Base-by-base conservation (phyloP, 768 basidiomycete genomes). In the Sistotremastrum niveocremeum region DNA sequence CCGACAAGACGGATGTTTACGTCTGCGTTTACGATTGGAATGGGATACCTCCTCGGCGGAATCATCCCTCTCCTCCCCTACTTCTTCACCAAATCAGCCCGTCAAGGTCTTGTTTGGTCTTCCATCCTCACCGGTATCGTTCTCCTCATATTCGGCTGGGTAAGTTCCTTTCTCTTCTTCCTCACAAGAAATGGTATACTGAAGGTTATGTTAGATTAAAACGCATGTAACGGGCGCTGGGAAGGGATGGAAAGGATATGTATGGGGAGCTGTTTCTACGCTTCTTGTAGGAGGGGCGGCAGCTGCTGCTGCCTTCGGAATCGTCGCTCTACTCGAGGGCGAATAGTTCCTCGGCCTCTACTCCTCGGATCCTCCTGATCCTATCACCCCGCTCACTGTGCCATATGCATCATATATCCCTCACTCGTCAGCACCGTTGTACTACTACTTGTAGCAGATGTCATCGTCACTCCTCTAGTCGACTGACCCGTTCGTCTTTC, bases 21-120 rank as follows among this genome's bases (percentile, higher is more conserved):
- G 34, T 93, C 89, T 1, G 94, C 94, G 2, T 73, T 94, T 52
- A 98, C 94, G 0, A 98, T 99, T 58, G 95, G 94, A 50, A 73
- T 89, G 57, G 89, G 90, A 8, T 94, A 98, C 67, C 81, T 93
- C 51, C 44, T 94, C 46, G 95, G 95, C 39, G 95, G 95, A 32
- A 70, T 93, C 46, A 85, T 98, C 55, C 95, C 95, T 1, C 74
- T 99, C 34, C 54, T 91, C 7, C 90, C 90, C 7, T 94, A 95
- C 65, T 91, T 98, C 67, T 89, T 90, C 68, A 76, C 91, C 53
- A 61, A 76, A 3, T 62, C 62, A 8, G 90, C 89, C 6, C 72
- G 78, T 34, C 60, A 76, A 29, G 74, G 82, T 38, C 68, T 88
- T 41, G 63, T 85, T 39, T 85, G 78, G 54, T 87, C 85, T 0